These are phyloP conservation scores for Tulasnella sp. DNA, from an alignment of 768 basidiomycete species.

Conservation along the genomic window DNA sequence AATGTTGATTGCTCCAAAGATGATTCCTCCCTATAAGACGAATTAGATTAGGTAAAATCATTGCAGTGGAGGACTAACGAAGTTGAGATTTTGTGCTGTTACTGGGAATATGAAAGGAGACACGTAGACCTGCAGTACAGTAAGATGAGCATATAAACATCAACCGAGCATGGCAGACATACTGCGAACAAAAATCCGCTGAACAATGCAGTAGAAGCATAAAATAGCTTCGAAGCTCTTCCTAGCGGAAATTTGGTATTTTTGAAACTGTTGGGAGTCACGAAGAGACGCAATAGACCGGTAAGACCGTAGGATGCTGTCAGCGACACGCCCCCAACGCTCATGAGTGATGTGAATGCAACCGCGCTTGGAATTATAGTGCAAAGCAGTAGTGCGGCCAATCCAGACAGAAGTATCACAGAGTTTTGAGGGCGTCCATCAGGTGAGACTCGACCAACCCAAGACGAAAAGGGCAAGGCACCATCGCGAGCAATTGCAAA, in stretches of 20 bases:
- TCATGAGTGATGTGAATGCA: slow-evolving; percentile 28
- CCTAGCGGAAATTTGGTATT: slow-evolving; percentile 23
- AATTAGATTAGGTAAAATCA: not conserved
- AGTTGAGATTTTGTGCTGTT: slow-evolving; percentile 63
- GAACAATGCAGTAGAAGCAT: slow-evolving; percentile 51
- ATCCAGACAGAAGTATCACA: slow-evolving; percentile 24
- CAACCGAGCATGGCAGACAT: slow-evolving; percentile 15
- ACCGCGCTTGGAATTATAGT: slow-evolving; percentile 26
- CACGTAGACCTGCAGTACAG: slow-evolving; percentile 46
- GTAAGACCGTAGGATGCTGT: slow-evolving; percentile 24
- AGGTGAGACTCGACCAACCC: slow-evolving; percentile 25
- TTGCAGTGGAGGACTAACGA: slow-evolving; percentile 37
- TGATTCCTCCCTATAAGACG: slow-evolving; percentile 48
- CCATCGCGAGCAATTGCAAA: slow-evolving; percentile 29
- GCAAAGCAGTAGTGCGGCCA: slow-evolving; percentile 22
- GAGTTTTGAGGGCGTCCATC: slow-evolving; percentile 26
- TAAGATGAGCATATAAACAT: not conserved
- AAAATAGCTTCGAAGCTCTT: slow-evolving; percentile 41
- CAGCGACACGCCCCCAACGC: slow-evolving; percentile 25
- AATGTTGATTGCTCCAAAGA: slow-evolving; percentile 67
- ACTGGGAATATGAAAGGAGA: slow-evolving; percentile 84
- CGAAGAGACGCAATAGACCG: slow-evolving; percentile 19
- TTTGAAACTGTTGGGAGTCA: slow-evolving; percentile 23
- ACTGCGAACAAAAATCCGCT: slow-evolving; percentile 62
- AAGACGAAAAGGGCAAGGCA: slow-evolving; percentile 23